Evolutionary conservation across 768 basidiomycete species (phyloP), one percentile per base, ranked within the genome.

Genomic region (Xerocomellus chrysenteron): DNA sequence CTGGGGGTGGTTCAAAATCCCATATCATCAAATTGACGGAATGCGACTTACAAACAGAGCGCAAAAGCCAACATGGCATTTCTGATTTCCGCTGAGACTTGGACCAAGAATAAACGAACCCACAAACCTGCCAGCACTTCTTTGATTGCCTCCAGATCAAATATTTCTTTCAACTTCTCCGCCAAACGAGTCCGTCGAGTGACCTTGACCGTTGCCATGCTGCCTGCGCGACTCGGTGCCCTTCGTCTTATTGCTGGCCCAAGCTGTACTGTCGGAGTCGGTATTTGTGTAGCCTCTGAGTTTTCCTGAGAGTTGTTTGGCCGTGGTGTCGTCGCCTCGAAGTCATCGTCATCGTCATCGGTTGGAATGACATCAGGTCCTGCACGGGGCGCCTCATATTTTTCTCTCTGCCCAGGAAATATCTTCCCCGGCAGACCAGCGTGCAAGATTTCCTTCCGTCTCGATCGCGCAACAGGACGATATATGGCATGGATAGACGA

Each of bases 31-130:
- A 8, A 14, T 24, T 28, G 47, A 50, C 26, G 35, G 5, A 50
- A 48, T 32, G 26, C 40, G 33, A 86, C 94, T 81, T 67, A 95
- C 94, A 75, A 61, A 95, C 85, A 48, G 91, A 93, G 49, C 93
- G 85, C 55, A 98, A 74, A 11, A 98, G 77, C 92, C 94, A 98
- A 69, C 94, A 97, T 2, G 92, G 88, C 83, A 96, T 87, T 78
- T 97, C 94, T 86, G 68, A 65, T 36, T 30, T 50, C 47, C 54
- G 37, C 52, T 61, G 28, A 64, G 51, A 48, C 41, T 43, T 37
- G 32, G 16, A 30, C 28, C 13, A 13, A 24, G 44, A 47, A 12
- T 47, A 21, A 36, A 51, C 47, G 5, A 53, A 32, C 46, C 42
- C 14, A 75, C 83, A 56, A 59, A 90, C 90, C 91, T 58, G 90